phyloP scores from a whole-genome alignment of 768 basidiomycete species.

The Psilocybe cubensis region DNA sequence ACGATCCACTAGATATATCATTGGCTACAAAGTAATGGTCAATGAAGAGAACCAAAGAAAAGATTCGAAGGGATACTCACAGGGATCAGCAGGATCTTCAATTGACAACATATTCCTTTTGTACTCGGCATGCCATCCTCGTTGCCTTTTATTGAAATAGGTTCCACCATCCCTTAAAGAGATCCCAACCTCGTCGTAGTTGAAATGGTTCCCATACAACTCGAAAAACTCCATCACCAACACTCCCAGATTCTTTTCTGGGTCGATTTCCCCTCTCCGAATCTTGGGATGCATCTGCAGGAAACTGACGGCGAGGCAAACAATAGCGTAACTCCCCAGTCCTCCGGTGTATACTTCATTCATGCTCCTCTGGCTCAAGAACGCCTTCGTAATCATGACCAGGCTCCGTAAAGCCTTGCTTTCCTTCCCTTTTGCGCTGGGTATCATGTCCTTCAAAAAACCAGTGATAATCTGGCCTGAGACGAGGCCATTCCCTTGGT shows the following conservation, averaged over 20 bases:
- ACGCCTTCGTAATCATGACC: conserved; percentile 88
- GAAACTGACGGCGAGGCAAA: conserved; percentile 92
- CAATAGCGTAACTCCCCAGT: conserved; percentile 91
- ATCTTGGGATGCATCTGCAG: conserved; percentile 98
- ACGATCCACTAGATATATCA: conserved; percentile 91
- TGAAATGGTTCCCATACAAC: conserved; percentile 90
- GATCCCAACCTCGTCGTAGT: conserved; percentile 89
- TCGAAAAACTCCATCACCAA: conserved; percentile 97
- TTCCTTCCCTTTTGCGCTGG: conserved; percentile 30
- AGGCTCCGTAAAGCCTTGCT: conserved; percentile 79
- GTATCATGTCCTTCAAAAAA: conserved; percentile 68
- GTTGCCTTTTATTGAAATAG: conserved; percentile 80
- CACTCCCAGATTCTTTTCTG: conserved; percentile 89
- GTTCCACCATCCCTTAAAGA: conserved; percentile 86
- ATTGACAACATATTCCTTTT: conserved; percentile 71
- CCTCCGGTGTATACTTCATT: conserved; percentile 99
- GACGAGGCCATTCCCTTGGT: conserved; percentile 83
- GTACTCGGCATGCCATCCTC: conserved; percentile 79
- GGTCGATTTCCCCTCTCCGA: conserved; percentile 83
- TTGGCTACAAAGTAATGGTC: conserved; percentile 59
- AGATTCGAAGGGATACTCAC: no score
- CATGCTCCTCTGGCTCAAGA: conserved; percentile 87
- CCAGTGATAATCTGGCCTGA: conserved; percentile 81
- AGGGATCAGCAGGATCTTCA: conserved; percentile 90
- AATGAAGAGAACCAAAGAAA: not conserved